These are phyloP conservation scores for Coniella vitis DNA, from an alignment of 2,329 filamentous ascomycete genomes.

Conservation along the genomic window DNA sequence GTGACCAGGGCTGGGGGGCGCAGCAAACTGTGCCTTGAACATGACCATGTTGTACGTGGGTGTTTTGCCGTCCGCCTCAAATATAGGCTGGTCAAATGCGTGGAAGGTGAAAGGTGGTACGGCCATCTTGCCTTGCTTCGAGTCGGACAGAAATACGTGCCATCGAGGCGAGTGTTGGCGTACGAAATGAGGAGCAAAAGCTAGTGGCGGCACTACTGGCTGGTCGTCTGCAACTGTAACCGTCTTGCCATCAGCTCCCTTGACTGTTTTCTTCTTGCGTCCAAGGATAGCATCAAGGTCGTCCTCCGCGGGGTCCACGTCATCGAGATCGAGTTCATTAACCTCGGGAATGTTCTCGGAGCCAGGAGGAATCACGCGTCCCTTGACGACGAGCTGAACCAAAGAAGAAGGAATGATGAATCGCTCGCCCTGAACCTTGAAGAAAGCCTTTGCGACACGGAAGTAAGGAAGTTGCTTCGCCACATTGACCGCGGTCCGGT, in stretches of 20 bases:
- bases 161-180: constrained; percentile 85
- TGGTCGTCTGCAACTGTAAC: constrained; percentile 49
- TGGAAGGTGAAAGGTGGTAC: constrained; percentile 95
- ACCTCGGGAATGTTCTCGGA: constrained; percentile 67
- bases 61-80: constrained; percentile 64
- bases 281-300: constrained; percentile 81
- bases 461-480: constrained; percentile 80
- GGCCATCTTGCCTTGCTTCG: constrained; percentile 90
- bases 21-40: constrained; percentile 93
- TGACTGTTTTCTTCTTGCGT: constrained; percentile 62
- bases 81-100: constrained; percentile 83
- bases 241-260: constrained; percentile 52
- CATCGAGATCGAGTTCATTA: constrained; percentile 74
- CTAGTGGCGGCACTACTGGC: constrained; percentile 72
- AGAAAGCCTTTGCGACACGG: constrained; percentile 86
- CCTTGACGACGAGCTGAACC: constrained; percentile 92
- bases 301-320: constrained; percentile 87
- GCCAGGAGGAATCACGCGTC: constrained; percentile 85
- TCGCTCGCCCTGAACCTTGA: constrained; percentile 95
- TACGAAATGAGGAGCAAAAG: constrained; percentile 83
- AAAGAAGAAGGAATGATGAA: constrained; percentile 87
- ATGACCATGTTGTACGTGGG: constrained; percentile 95
- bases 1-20: constrained; percentile 82
- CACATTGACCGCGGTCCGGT: constrained; percentile 66
- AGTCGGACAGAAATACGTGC: constrained; percentile 92